Conservation (phyloP, 1,284 basidiomycete species). For the Moniliophthora roreri region DNA sequence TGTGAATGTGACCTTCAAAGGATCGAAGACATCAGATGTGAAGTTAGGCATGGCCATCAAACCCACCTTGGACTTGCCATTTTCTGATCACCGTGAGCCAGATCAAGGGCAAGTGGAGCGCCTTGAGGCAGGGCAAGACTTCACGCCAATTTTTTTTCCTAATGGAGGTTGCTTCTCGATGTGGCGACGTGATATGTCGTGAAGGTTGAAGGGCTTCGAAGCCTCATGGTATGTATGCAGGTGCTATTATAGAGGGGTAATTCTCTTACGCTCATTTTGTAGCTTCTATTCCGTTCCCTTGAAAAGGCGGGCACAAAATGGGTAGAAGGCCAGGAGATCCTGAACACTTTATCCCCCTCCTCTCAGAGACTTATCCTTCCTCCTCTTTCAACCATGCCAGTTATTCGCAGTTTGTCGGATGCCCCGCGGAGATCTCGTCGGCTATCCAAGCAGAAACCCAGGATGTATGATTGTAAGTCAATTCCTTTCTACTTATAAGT, state of each 20-base stretch:
- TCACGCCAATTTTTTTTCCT: background rate
- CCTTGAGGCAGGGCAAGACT: no score
- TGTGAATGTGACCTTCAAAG: no score
- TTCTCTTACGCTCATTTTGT: conserved; percentile 11
- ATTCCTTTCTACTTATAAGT: conserved; percentile 4
- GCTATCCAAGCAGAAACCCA: conserved; percentile 36
- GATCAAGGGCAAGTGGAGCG: no score
- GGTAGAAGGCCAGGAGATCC: background rate
- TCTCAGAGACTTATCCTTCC: background rate
- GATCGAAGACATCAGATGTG: no score
- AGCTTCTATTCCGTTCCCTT: conserved; percentile 23
- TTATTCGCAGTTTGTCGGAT: conserved; percentile 25
- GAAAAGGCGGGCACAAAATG: conserved; percentile 31
- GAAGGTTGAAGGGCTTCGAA: conserved; percentile 19
- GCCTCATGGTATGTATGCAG: conserved; percentile 31
- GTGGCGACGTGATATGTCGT: conserved; percentile 7
- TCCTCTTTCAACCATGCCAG: conserved; percentile 27
- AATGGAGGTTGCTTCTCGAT: conserved; percentile 3
- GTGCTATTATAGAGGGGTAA: conserved; percentile 35
- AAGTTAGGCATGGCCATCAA: no score
- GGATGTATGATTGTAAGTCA: conserved; percentile 27
- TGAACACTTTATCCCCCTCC: background rate
- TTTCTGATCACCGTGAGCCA: no score
- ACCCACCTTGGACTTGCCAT: no score
- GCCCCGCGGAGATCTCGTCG: conserved; percentile 20